Percentiles rank a stretch among this genome's conserved stretches.
Conservation (phyloP, 805 yeast species). For the Wickerhamiella azyma region DNA sequence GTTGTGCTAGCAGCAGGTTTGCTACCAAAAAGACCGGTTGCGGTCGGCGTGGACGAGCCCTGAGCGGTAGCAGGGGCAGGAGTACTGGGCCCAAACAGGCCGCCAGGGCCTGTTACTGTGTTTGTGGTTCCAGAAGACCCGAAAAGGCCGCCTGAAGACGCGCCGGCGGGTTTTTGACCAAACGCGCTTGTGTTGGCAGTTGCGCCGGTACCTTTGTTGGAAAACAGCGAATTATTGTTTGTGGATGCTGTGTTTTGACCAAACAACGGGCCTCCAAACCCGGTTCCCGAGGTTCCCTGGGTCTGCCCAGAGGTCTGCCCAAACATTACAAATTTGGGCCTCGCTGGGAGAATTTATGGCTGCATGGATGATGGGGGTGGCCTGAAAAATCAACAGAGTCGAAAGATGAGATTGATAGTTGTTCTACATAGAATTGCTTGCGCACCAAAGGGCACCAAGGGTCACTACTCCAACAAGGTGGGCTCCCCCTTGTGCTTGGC, state of each 20-base stretch:
- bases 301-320: constrained; percentile 6
- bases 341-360: neutral
- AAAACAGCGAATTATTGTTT: constrained; percentile 5
- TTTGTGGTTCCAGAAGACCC: constrained; percentile 17
- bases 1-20: neutral
- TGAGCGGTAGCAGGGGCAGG: neutral
- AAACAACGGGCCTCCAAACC: constrained; percentile 16
- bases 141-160: constrained; percentile 22
- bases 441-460: too few species aligned
- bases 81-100: constrained; percentile 12
- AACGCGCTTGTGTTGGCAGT: constrained; percentile 23
- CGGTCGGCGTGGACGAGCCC: neutral
- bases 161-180: constrained; percentile 18
- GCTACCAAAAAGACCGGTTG: neutral
- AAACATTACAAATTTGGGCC: constrained; percentile 1
- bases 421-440: too few species aligned
- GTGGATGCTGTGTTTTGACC: constrained; percentile 11
- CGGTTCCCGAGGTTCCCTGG: constrained; percentile 4
- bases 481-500: neutral
- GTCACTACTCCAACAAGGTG: neutral
- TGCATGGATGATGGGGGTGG: too few species aligned
- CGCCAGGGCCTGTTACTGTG: constrained; percentile 8
- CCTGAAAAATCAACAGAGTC: too few species aligned
- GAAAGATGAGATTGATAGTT: too few species aligned
- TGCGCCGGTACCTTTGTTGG: constrained; percentile 5